These are phyloP conservation scores for Agastache rugosa DNA, from an alignment of 257 asterid species.

Conservation along the genomic window DNA sequence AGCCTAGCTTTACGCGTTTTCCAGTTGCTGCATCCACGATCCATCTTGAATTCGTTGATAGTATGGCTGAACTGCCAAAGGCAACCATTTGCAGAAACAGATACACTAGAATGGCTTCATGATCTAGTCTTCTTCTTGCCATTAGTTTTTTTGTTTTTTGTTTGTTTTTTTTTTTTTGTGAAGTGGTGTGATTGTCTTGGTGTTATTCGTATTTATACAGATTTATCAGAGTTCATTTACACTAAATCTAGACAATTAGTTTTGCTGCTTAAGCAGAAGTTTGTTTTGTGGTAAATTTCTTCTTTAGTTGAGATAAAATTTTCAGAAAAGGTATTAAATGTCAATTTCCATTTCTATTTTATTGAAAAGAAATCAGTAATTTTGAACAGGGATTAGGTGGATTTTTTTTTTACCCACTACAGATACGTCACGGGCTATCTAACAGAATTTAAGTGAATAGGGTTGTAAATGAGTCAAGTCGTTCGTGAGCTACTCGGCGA, in stretches of 20 bases:
- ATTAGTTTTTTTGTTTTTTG: background rate
- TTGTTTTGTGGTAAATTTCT: background rate
- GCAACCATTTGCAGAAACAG: constrained; percentile 24
- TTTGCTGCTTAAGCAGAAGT: background rate
- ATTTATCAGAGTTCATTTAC: background rate
- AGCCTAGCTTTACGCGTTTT: constrained; percentile 59
- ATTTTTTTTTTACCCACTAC: background rate
- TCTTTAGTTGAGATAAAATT: background rate
- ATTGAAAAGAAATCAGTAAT: background rate
- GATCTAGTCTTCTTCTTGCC: background rate
- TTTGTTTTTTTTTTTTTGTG: background rate
- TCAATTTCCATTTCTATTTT: background rate
- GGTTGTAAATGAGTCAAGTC: too few species aligned
- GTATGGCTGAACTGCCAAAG: constrained; percentile 42
- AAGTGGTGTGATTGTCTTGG: background rate
- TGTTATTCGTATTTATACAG: background rate
- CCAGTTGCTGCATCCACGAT: constrained; percentile 51
- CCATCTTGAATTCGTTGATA: constrained; percentile 66
- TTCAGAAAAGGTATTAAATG: background rate
- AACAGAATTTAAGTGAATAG: too few species aligned
- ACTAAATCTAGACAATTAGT: background rate
- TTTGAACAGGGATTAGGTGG: background rate
- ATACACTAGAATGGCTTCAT: background rate
- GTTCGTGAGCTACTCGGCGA: too few species aligned
- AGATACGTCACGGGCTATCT: too few species aligned